Conservation (phyloP, 768 basidiomycete species). For the Rhizopogon sp. region DNA sequence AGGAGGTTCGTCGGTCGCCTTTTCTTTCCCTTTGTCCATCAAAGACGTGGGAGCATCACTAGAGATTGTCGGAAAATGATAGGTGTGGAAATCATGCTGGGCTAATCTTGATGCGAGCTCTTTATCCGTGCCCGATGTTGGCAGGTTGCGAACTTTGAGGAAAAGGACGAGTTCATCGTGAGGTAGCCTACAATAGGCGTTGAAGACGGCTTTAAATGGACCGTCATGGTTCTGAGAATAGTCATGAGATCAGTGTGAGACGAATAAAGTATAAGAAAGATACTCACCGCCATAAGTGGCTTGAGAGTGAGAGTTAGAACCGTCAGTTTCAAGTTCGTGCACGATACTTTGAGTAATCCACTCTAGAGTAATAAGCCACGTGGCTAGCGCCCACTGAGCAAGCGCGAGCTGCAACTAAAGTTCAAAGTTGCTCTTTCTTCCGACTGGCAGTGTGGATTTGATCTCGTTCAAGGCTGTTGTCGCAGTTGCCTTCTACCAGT, state of each 20-base stretch:
- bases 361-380: background rate
- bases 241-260: conserved; percentile 20
- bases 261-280: conserved; percentile 1
- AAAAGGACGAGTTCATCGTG: conserved; percentile 71
- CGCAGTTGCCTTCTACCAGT: background rate
- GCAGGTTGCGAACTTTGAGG: conserved; percentile 67
- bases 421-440: too few relatives aligned
- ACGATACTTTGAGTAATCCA: background rate
- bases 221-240: conserved; percentile 18
- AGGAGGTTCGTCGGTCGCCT: conserved; percentile 27
- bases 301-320: conserved; percentile 7
- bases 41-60: conserved; percentile 25
- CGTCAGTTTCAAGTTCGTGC: background rate
- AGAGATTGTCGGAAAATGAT: conserved; percentile 44
- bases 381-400: background rate
- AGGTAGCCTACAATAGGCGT: conserved; percentile 65
- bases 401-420: background rate
- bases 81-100: conserved; percentile 71
- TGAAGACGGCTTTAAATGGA: conserved; percentile 43
- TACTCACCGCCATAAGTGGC: conserved; percentile 36
- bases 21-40: conserved; percentile 15
- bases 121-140: conserved; percentile 52
- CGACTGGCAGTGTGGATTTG: too few relatives aligned
- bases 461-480: background rate
- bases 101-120: conserved; percentile 71